These are phyloP conservation scores for Zygnema circumcarinatum DNA, from an alignment of 139 green algal genomes.

Conservation along the genomic window DNA sequence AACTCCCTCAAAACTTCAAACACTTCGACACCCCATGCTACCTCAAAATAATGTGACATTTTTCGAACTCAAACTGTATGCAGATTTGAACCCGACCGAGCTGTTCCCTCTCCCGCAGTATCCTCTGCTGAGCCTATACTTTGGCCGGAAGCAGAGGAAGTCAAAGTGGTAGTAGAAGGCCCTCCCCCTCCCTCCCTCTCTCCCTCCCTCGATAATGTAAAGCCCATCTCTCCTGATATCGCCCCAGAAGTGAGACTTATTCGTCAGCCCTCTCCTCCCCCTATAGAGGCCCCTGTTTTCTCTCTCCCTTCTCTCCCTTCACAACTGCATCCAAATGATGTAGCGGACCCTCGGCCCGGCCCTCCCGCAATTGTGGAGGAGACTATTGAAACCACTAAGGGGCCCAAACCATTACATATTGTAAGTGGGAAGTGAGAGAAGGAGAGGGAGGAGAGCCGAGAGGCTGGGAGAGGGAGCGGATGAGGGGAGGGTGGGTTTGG, in stretches of 20 bases:
- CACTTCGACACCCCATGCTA: too few relatives aligned
- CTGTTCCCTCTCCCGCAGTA: background rate
- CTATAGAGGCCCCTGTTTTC: slow-evolving; percentile 6
- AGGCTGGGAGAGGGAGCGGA: background rate
- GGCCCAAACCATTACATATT: slow-evolving; percentile 35
- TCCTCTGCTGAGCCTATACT: background rate
- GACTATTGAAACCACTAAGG: slow-evolving; percentile 4
- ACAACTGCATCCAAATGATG: background rate
- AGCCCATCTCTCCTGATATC: background rate
- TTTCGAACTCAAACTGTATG: too few relatives aligned
- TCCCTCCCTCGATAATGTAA: too few relatives aligned
- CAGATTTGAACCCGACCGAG: background rate
- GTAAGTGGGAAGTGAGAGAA: background rate
- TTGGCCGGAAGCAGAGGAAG: background rate
- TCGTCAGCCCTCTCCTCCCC: slow-evolving; percentile 6
- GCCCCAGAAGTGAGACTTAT: slow-evolving; percentile 10
- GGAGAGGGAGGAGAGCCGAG: background rate
- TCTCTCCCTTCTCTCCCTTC: background rate
- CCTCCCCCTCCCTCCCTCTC: background rate
- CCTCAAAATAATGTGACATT: too few relatives aligned
- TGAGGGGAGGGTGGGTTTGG: background rate
- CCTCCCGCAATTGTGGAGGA: background rate
- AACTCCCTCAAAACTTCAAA: too few relatives aligned
- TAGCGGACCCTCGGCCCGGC: slow-evolving; percentile 34
- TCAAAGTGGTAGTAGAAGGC: background rate